Conservation (phyloP, 768 basidiomycete species). For the Gymnopilus dilepis region DNA sequence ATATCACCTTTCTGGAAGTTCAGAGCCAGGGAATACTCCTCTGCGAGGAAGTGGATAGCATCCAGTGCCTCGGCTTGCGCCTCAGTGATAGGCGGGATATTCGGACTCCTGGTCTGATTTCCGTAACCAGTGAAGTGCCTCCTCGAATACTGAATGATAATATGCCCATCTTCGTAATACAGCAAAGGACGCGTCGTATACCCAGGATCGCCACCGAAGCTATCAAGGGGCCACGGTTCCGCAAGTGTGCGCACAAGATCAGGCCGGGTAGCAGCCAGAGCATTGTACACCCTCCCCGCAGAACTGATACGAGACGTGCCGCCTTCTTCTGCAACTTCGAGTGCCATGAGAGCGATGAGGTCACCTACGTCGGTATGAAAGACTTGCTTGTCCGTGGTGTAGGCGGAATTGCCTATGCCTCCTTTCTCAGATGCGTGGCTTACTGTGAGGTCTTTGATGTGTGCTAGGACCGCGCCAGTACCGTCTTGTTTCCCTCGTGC, state of each 20-base stretch:
- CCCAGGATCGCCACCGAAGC: conserved; percentile 42
- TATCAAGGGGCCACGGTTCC: conserved; percentile 50
- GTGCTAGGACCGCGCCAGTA: conserved; percentile 47
- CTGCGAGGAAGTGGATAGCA: conserved; percentile 48
- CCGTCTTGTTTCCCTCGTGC: conserved; percentile 49
- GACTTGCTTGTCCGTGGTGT: conserved; percentile 55
- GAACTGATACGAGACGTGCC: conserved; percentile 52
- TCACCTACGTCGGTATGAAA: conserved; percentile 56
- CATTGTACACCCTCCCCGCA: conserved; percentile 49
- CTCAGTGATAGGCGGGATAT: conserved; percentile 53
- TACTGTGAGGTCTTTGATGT: conserved; percentile 52
- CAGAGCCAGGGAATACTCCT: conserved; percentile 46
- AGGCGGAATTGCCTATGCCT: conserved; percentile 48
- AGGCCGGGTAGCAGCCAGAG: conserved; percentile 49
- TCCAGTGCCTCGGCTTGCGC: conserved; percentile 56
- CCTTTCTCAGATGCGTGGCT: conserved; percentile 47
- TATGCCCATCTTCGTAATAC: conserved; percentile 43
- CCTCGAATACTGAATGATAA: conserved; percentile 52
- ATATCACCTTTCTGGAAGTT: conserved; percentile 57
- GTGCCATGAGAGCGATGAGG: conserved; percentile 48
- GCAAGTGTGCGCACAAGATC: conserved; percentile 47
- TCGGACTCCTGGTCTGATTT: conserved; percentile 36
- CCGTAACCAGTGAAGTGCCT: conserved; percentile 50
- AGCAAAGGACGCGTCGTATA: conserved; percentile 45
- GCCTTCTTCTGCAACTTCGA: conserved; percentile 48